A percentile compares a stretch with the other conserved stretches of the same genome.
These are phyloP conservation scores for Vicia faba DNA, from an alignment of 306 rosid genomes.

Conservation along the genomic window DNA sequence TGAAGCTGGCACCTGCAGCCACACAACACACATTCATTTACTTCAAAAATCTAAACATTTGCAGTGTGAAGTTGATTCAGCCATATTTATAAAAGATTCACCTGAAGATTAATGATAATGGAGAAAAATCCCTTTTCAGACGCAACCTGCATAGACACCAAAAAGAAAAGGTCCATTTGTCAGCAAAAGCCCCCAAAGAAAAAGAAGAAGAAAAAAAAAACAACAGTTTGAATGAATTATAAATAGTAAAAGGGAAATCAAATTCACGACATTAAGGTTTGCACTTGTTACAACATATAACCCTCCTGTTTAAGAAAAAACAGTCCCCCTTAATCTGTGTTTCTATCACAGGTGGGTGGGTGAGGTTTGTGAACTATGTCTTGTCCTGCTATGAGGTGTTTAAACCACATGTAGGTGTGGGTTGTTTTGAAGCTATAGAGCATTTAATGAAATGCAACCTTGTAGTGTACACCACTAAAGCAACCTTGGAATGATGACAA, in stretches of 20 bases:
- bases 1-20: slow-evolving; percentile 86
- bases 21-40: slow-evolving; percentile 35
- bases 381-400: slow-evolving; percentile 16
- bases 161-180: slow-evolving; percentile 21
- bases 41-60: slow-evolving; percentile 31
- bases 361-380: background rate
- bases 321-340: background rate
- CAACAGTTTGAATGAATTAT: slow-evolving; percentile 1
- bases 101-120: slow-evolving; percentile 81
- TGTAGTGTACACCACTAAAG: background rate
- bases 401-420: slow-evolving; percentile 4
- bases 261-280: slow-evolving; percentile 5
- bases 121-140: slow-evolving; percentile 93
- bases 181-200: slow-evolving; percentile 24
- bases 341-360: background rate
- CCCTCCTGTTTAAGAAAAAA: slow-evolving; percentile 3
- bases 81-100: slow-evolving; percentile 48
- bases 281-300: background rate
- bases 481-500: slow-evolving; percentile 22
- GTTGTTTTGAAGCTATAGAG: slow-evolving; percentile 1
- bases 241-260: slow-evolving; percentile 10
- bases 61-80: slow-evolving; percentile 24
- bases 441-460: background rate
- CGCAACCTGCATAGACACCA: slow-evolving; percentile 67
- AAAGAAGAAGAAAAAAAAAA: background rate